Conservation (phyloP, 2,329 filamentous ascomycete genomes). For the Aaosphaeria arxii region DNA sequence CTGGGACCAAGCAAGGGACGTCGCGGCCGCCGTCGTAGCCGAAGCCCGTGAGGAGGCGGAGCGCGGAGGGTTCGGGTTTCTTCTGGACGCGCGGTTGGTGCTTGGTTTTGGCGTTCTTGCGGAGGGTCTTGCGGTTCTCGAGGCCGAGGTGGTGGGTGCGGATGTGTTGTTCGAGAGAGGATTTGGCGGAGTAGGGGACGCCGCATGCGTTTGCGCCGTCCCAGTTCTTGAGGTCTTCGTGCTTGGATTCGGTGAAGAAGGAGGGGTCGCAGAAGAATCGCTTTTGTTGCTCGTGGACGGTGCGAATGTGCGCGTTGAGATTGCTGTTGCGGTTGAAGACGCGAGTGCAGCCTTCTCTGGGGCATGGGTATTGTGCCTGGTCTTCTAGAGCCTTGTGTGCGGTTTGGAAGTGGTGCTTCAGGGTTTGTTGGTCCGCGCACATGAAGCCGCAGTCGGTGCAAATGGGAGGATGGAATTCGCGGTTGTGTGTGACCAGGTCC, state of each 20-base stretch:
- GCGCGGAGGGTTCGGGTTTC: slow-evolving; percentile 21
- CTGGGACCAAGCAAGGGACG: slow-evolving; percentile 51
- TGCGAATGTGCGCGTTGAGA: slow-evolving; percentile 73
- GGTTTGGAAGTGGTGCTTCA: slow-evolving; percentile 70
- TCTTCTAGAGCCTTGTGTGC: slow-evolving; percentile 52
- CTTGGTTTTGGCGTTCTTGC: slow-evolving; percentile 39
- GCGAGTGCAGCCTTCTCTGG: slow-evolving; percentile 66
- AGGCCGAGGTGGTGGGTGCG: slow-evolving; percentile 76
- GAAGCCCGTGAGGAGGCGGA: slow-evolving; percentile 53
- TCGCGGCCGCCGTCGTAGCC: slow-evolving; percentile 50
- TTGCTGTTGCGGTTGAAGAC: slow-evolving; percentile 83
- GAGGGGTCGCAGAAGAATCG: slow-evolving; percentile 76
- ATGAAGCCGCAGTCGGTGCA: slow-evolving; percentile 72
- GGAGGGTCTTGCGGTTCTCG: slow-evolving; percentile 35
- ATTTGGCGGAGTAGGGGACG: slow-evolving; percentile 72
- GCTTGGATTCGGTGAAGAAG: slow-evolving; percentile 55
- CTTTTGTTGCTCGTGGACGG: slow-evolving; percentile 69
- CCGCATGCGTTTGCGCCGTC: slow-evolving; percentile 67
- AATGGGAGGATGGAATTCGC: slow-evolving; percentile 65
- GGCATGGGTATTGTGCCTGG: slow-evolving; percentile 60
- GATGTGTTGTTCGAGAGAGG: slow-evolving; percentile 78
- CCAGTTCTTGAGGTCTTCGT: slow-evolving; percentile 60
- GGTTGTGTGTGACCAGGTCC: slow-evolving; percentile 71
- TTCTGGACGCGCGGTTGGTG: slow-evolving; percentile 24
- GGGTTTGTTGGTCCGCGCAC: slow-evolving; percentile 54